Evolutionary conservation across 495 filamentous ascomycete species (phyloP).

Genomic region (Aspergillus bertholletiae): DNA sequence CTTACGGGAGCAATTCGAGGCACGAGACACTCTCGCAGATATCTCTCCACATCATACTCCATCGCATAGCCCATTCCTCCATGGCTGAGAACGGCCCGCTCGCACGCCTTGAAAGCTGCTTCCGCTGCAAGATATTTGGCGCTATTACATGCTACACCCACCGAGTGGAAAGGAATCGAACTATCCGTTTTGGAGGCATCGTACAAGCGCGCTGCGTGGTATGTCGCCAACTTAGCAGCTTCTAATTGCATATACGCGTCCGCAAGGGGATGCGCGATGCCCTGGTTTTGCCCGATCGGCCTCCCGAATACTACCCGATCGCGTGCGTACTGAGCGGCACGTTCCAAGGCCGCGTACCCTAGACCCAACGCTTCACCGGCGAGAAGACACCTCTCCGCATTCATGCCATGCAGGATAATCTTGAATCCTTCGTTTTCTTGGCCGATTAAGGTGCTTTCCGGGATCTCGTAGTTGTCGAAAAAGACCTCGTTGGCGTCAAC

Average conservation of each 20-base stretch:
- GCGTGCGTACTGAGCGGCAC: slow-evolving; percentile 62
- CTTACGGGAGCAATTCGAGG: slow-evolving; percentile 74
- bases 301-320: slow-evolving; percentile 68
- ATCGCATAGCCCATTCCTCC: slow-evolving; percentile 78
- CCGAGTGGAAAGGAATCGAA: slow-evolving; percentile 53
- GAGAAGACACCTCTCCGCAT: slow-evolving; percentile 72
- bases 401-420: slow-evolving; percentile 80
- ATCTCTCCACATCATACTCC: slow-evolving; percentile 77
- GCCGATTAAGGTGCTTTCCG: slow-evolving; percentile 60
- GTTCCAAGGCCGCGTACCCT: slow-evolving; percentile 67
- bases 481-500: slow-evolving; percentile 85
- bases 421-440: slow-evolving; percentile 70
- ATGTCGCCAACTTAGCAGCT: slow-evolving; percentile 73
- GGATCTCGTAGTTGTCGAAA: slow-evolving; percentile 69
- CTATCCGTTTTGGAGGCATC: slow-evolving; percentile 53
- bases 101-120: slow-evolving; percentile 72
- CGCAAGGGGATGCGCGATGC: slow-evolving; percentile 70
- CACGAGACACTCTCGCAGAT: slow-evolving; percentile 69
- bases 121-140: slow-evolving; percentile 80
- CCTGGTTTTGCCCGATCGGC: slow-evolving; percentile 72
- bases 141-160: slow-evolving; percentile 71
- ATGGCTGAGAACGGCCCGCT: slow-evolving; percentile 61
- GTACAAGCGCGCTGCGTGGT: slow-evolving; percentile 73
- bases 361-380: slow-evolving; percentile 76
- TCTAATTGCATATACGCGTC: slow-evolving; percentile 75